Base-by-base conservation (phyloP, 768 basidiomycete genomes). In the Termitomyces titanicus region DNA sequence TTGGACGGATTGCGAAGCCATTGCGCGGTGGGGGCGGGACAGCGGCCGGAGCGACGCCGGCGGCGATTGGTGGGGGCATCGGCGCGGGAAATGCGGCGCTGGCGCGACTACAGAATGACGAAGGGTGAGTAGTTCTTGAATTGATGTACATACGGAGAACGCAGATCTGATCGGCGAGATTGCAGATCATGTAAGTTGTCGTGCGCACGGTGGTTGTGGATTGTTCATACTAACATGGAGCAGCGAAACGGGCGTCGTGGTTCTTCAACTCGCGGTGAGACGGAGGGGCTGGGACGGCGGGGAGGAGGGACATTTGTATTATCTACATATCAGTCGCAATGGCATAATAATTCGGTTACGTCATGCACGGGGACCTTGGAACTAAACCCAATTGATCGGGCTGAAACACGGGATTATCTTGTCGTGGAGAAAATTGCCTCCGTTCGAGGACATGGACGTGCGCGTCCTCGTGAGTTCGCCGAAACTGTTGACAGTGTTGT, bases 1-100 rank as follows among this genome's bases (percentile, higher is more conserved):
- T 95, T 73, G 94, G 95, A 40, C 84, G 96, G 38, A 98, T 99
- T 59, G 96, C 96, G 33, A 98, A 98, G 74, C 97, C 97, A 25
- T 75, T 99, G 53, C 82, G 96, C 61, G 97, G 96, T 13, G 94
- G 93, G 20, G 95, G 96, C 40, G 94, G 94, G 54, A 76, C 75
- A 37, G 74, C 74, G 35, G 64, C 79, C 20, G 70, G 68, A 42
- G 66, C 74, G 39, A 64, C 72, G 47, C 73, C 80, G 59, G 64
- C 72, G 40, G 64, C 79, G 54, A 70, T 76, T 51, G 58, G 72
- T 53, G 70, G 76, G 34, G 72, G 76, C 29, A 71, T 73, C n/a
- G 71, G 79, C 45, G 76, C 81, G 27, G 76, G 79, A 49, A 91
- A 84, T 69, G 82, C 89, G 43, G 44, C 49, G 18, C 68, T 94